phyloP scores from a whole-genome alignment of 345 rosid genomes.

The Eucalyptus victrix region DNA sequence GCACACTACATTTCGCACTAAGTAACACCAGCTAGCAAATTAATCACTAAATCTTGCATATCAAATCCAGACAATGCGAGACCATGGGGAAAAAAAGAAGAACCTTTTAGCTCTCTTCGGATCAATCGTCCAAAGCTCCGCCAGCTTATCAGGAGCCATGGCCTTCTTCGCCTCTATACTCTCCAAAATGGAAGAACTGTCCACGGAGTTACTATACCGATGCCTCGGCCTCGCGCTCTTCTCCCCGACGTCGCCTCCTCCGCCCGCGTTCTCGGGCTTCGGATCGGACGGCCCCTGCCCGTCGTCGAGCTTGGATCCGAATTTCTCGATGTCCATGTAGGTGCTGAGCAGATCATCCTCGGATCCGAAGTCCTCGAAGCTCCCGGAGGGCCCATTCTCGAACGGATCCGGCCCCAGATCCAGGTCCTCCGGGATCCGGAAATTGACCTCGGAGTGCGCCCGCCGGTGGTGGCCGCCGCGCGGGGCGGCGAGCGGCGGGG shows the following conservation, averaged over 20 bases:
- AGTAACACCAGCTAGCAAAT: not conserved
- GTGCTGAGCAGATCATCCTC: slow-evolving; percentile 81
- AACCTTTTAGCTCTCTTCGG: slow-evolving; percentile 97
- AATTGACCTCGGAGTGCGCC: slow-evolving; percentile 81
- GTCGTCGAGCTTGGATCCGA: slow-evolving; percentile 41
- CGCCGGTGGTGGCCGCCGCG: slow-evolving; percentile 60
- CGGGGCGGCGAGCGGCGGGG: not conserved
- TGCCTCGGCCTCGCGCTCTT: slow-evolving; percentile 38
- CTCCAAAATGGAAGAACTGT: slow-evolving; percentile 57
- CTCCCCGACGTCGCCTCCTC: not conserved
- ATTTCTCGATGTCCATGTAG: slow-evolving; percentile 83
- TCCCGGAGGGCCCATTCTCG: slow-evolving; percentile 8
- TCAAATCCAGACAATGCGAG: not conserved
- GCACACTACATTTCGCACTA: not conserved
- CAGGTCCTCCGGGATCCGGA: slow-evolving; percentile 74
- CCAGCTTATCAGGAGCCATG: slow-evolving; percentile 93
- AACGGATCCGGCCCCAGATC: slow-evolving; percentile 62
- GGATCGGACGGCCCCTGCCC: not conserved
- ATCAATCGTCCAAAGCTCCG: slow-evolving; percentile 81
- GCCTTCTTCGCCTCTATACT: slow-evolving; percentile 97
- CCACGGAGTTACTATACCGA: slow-evolving; percentile 79
- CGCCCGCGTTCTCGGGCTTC: slow-evolving; percentile 25
- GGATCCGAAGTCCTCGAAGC: slow-evolving; percentile 56
- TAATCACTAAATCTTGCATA: not conserved
- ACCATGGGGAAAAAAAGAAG: not conserved